Evolutionary conservation across 1,284 basidiomycete genomes (phyloP), one percentile per base, ranked within the genome.

Genomic region (Fomes fomentarius): DNA sequence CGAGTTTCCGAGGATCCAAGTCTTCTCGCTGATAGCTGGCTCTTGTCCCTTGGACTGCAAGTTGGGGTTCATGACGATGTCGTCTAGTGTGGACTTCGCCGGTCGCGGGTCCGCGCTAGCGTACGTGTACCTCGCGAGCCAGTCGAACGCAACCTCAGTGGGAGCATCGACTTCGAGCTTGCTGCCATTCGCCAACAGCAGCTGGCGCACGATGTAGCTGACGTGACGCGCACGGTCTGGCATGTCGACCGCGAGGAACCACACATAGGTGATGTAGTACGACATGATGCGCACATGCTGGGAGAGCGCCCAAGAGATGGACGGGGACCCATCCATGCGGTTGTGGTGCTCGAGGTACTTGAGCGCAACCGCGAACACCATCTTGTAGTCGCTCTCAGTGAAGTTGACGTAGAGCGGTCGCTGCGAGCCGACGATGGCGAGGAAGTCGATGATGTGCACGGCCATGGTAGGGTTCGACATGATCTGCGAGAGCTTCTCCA

Each of bases 121-220:
- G 67, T 96, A 98, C 0, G 96, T 91, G 69, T 97, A 98, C 15
- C 97, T 83, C 17, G 94, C 92, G 7, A 99, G 80, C 92, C 96
- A 99, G 71, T 99, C 97, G 67, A 99, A 96, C 69, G 94, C 97
- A 21, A 98, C 96, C 70, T 98, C 94, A 0, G 94, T 94, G 42
- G 92, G 89, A 62, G 94, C 94, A 67, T 98, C 95, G 1, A 97
- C 77, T 37, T 84, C 77, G 4, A 77, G 74, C 47, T 85, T 84
- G 21, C 84, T 87, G 57, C 93, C 91, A 71, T 96, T 96, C 11
- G 94, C 95, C 39, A 96, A 80, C 12, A 96, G 77, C 3, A 99
- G 80, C 61, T 95, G 92, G 8, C 91, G 83, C 1, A 91, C 90
- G 68, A 99, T 95, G 72, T 92, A 94, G 28, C 85, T 82, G 35